Percentiles rank a stretch among this genome's conserved stretches.
These are phyloP conservation scores for Diplodia corticola DNA, from an alignment of 2,329 filamentous ascomycete genomes.

Conservation along the genomic window DNA sequence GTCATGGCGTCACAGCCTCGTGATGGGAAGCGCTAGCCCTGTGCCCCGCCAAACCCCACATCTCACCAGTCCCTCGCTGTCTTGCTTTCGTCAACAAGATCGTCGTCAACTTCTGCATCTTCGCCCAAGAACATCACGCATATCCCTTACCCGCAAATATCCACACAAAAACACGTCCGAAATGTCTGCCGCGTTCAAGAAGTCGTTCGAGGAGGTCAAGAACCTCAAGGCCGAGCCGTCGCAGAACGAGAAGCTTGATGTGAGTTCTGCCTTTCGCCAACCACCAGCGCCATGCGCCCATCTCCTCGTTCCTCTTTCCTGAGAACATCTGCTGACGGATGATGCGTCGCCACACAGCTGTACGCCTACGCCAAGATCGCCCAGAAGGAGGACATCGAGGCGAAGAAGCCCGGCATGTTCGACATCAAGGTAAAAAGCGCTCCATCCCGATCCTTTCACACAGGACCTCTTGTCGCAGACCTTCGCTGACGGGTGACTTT, in stretches of 20 bases:
- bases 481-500: background rate
- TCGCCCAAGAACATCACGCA: background rate
- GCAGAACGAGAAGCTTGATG: conserved; percentile 53
- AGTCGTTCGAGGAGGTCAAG: conserved; percentile 35
- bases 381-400: conserved; percentile 41
- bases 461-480: background rate
- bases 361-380: conserved; percentile 52
- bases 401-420: conserved; percentile 63
- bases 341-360: conserved; percentile 43
- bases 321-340: background rate
- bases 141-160: background rate
- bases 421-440: conserved; percentile 62
- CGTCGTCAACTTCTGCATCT: background rate
- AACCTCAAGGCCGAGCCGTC: conserved; percentile 34
- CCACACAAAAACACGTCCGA: background rate
- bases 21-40: background rate
- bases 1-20: conserved; percentile 18
- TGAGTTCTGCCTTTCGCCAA: conserved; percentile 26
- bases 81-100: background rate
- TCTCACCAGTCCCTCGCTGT: background rate
- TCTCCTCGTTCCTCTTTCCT: background rate
- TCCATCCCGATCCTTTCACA: background rate
- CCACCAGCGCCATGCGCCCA: background rate
- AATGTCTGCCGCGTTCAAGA: conserved; percentile 33
- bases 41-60: conserved; percentile 20